Percentiles rank a stretch among this genome's conserved stretches.
Evolutionary conservation across 306 rosid genomes (phyloP).

Genomic region (Cicer yamashitae): DNA sequence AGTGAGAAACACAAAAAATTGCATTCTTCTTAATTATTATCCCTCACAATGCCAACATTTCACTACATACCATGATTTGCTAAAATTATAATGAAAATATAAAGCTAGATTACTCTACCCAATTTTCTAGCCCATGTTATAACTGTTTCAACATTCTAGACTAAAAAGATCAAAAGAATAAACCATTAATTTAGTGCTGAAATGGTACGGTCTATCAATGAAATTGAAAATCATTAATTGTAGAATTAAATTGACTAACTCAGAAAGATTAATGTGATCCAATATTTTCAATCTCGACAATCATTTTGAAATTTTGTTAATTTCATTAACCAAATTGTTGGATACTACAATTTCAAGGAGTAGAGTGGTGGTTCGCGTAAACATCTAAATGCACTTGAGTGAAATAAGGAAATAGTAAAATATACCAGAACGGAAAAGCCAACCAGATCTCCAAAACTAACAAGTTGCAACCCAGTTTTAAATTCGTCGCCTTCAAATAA

Average conservation of each 20-base stretch:
- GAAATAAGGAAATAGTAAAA: constrained; percentile 1
- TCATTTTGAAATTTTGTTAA: neutral
- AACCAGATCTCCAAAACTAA: constrained; percentile 53
- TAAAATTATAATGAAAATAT: too few species aligned
- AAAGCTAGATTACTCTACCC: too few species aligned
- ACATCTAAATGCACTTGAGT: neutral
- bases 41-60: too few species aligned
- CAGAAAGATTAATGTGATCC: neutral
- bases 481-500: constrained; percentile 48
- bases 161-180: too few species aligned
- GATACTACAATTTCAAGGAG: neutral
- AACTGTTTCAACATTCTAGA: too few species aligned
- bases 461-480: constrained; percentile 51
- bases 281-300: neutral
- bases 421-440: constrained; percentile 64
- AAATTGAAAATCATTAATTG: neutral
- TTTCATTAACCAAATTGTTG: too few species aligned
- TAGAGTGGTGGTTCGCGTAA: neutral
- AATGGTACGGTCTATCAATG: neutral
- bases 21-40: too few species aligned
- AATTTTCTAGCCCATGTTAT: too few species aligned
- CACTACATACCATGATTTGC: too few species aligned
- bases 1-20: too few species aligned
- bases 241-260: neutral
- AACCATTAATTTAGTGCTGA: too few species aligned